Evolutionary conservation across 2,329 filamentous ascomycete genomes (phyloP), one percentile per base, ranked within the genome.

Genomic region (Monilinia aucupariae): DNA sequence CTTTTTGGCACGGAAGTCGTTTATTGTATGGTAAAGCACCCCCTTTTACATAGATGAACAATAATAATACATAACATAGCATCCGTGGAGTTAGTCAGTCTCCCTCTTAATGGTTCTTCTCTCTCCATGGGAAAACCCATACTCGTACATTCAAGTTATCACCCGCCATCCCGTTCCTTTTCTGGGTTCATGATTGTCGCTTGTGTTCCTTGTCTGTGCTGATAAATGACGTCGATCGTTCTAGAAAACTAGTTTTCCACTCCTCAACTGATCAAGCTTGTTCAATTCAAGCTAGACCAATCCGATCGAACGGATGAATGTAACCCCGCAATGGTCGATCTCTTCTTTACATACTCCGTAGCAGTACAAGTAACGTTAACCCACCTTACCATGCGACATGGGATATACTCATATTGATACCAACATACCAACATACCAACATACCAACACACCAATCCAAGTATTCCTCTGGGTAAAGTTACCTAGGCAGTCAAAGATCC

Each of bases 231-330:
- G 53, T 55, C 25, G 27, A 41, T 20, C 39, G 25, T 32, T 55
- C 7, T 45, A 15, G 25, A 55, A 55, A 55, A 15, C 52, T 55
- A 55, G 52, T 43, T 55, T 43, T n/a, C 52, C 39, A 55, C 22
- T 30, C n/a, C 8, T 27, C 43, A 17, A n/a, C n/a, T n/a, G n/a
- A n/a, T 30, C 27, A 3, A 30, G 3, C 27, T 30, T 30, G 6
- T 6, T 30, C 2, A 32, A n/a, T 13, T 30, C 39, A 12, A 55
- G 17, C 39, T 43, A 30, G 39, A 22, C 52, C 52, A 55, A 55
- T 45, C 52, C 43, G 10, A 43, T 32, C 15, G 4, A 43, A 27
- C 8, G 37, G 20, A 30, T 55, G 37, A 43, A 27, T 32, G 27
- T 15, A 22, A 32, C 53, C 53, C 53, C 52, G 52, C 52, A 54